phyloP scores from a whole-genome alignment of 2,329 filamentous ascomycete genomes.

The Cladosporium colombiae region DNA sequence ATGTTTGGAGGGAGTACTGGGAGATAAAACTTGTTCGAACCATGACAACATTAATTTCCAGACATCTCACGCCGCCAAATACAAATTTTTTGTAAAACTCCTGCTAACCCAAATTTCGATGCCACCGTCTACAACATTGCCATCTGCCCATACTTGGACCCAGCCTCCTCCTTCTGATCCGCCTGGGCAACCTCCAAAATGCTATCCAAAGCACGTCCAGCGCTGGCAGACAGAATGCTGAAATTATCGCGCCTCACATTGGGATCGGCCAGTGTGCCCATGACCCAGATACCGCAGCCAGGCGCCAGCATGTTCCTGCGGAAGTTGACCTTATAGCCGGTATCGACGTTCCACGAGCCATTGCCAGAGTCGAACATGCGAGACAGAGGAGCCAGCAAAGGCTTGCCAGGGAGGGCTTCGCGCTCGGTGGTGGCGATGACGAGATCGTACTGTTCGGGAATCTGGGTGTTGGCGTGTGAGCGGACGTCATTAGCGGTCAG shows the following conservation, averaged over 20 bases:
- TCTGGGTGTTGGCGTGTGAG: conserved; percentile 22
- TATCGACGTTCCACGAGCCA: conserved; percentile 24
- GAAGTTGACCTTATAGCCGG: conserved; percentile 30
- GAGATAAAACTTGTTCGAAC: too few species aligned
- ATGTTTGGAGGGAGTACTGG: neutral
- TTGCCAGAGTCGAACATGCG: conserved; percentile 24
- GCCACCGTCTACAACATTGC: conserved; percentile 26
- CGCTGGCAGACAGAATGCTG: conserved; percentile 27
- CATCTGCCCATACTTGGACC: conserved; percentile 22
- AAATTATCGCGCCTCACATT: conserved; percentile 28
- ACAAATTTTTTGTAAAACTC: neutral
- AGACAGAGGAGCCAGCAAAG: conserved; percentile 21
- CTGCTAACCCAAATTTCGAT: neutral
- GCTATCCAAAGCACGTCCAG: conserved; percentile 23
- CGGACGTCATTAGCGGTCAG: conserved; percentile 23
- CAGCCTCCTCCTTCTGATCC: conserved; percentile 11
- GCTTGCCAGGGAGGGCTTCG: conserved; percentile 21
- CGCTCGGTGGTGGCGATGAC: conserved; percentile 29
- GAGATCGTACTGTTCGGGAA: conserved; percentile 24
- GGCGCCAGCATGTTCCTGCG: conserved; percentile 22
- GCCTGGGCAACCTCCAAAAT: conserved; percentile 22
- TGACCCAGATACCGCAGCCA: conserved; percentile 29
- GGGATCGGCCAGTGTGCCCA: conserved; percentile 27
- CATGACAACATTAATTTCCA: neutral
- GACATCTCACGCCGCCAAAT: neutral